Conservation (phyloP, 345 rosid genomes). For the Crucihimalaya himalaica region DNA sequence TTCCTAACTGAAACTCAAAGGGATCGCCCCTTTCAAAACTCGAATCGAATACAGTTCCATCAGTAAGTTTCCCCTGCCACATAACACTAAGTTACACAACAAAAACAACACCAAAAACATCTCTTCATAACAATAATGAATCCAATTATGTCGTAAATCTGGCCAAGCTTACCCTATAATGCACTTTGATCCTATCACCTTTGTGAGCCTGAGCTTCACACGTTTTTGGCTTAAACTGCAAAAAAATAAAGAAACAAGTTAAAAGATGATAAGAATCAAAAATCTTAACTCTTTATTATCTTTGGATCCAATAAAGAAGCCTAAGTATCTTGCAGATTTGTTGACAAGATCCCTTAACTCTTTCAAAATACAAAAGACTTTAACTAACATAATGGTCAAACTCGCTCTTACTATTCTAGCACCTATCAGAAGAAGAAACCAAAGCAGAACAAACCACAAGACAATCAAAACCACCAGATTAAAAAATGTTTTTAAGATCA, state of each 20-base stretch:
- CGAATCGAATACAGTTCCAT: slow-evolving; percentile 95
- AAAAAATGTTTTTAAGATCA: slow-evolving; percentile 5
- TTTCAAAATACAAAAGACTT: not conserved
- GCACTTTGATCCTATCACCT: slow-evolving; percentile 87
- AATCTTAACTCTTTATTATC: not conserved
- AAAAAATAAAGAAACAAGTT: not conserved
- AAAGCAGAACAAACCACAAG: not conserved
- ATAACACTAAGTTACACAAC: not conserved
- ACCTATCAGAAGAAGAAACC: not conserved
- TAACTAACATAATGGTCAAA: not conserved
- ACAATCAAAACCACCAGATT: slow-evolving; percentile 9
- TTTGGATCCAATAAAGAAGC: not conserved
- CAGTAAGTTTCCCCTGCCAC: slow-evolving; percentile 84
- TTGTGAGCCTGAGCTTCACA: slow-evolving; percentile 87
- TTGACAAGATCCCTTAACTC: not conserved
- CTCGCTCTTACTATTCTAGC: not conserved
- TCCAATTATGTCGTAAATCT: not conserved
- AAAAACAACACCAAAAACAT: not conserved
- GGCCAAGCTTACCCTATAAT: slow-evolving; percentile 69
- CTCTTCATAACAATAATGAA: not conserved
- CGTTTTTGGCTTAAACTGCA: slow-evolving; percentile 66
- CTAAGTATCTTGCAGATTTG: not conserved
- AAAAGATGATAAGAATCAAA: not conserved
- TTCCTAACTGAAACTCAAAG: slow-evolving; percentile 86
- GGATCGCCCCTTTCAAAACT: slow-evolving; percentile 97